These are phyloP conservation scores for Arxiozyma slooffiae DNA, from an alignment of 1,139 yeast species.

Conservation along the genomic window DNA sequence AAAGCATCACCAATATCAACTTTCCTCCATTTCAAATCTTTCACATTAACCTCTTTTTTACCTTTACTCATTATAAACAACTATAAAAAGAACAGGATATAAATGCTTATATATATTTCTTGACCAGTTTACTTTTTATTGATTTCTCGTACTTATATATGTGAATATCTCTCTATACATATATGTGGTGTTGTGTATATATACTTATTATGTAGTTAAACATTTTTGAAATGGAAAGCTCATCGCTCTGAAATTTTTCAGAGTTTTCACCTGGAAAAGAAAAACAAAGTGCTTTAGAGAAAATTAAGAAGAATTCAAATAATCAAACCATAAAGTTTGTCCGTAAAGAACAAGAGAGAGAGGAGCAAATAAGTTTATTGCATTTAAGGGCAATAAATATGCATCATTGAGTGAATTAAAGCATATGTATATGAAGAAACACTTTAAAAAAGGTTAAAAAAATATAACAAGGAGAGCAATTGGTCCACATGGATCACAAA, in stretches of 20 bases:
- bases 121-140: conserved; percentile 3
- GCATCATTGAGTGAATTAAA: too few species aligned
- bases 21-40: conserved; percentile 61
- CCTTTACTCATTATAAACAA: not conserved
- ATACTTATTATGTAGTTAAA: too few species aligned
- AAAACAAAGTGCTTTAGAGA: not conserved
- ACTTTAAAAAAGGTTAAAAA: conserved; percentile 9
- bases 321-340: too few species aligned
- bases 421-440: not conserved
- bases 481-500: conserved; percentile 9
- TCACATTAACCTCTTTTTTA: conserved; percentile 35
- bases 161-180: not conserved
- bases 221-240: not conserved
- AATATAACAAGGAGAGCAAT: conserved; percentile 33
- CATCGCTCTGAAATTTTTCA: not conserved
- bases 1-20: conserved; percentile 76
- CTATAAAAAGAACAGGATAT: not conserved
- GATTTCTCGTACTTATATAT: not conserved
- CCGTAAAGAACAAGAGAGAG: not conserved
- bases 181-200: not conserved
- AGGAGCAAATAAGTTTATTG: too few species aligned
- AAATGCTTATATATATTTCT: conserved; percentile 1
- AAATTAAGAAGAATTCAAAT: not conserved
- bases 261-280: not conserved
- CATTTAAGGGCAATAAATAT: too few species aligned